Evolutionary conservation across 2,329 filamentous ascomycete species (phyloP).

Genomic region (Neofusicoccum umdonicola): DNA sequence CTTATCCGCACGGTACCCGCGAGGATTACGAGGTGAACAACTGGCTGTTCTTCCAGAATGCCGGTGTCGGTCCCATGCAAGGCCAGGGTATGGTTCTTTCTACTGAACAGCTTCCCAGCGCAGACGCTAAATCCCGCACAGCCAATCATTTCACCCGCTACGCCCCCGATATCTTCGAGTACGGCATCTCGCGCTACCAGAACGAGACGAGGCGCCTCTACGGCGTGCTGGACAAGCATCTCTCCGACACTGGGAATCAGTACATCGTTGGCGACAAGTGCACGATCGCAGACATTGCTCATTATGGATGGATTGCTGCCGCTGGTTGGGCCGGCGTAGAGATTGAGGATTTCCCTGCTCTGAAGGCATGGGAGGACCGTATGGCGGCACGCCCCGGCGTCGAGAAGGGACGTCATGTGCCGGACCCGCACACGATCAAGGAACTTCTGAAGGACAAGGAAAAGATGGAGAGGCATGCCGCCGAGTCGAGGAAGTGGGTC

Average conservation of each 20-base stretch:
- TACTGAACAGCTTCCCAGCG: neutral
- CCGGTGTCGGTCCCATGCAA: conserved; percentile 76
- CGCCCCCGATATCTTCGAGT: conserved; percentile 70
- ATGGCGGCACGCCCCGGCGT: conserved; percentile 68
- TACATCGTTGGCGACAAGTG: conserved; percentile 62
- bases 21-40: conserved; percentile 79
- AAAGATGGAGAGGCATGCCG: conserved; percentile 58
- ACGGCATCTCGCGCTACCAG: conserved; percentile 76
- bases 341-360: conserved; percentile 69
- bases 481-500: conserved; percentile 60
- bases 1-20: conserved; percentile 64
- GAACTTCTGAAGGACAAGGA: conserved; percentile 59
- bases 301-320: conserved; percentile 72
- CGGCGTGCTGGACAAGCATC: conserved; percentile 70
- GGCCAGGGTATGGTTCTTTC: conserved; percentile 30
- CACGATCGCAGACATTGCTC: conserved; percentile 69
- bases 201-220: conserved; percentile 85
- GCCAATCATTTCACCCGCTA: conserved; percentile 66
- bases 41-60: conserved; percentile 73
- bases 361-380: conserved; percentile 75
- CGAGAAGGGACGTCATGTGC: conserved; percentile 73
- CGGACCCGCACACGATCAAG: conserved; percentile 60
- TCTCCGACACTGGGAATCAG: conserved; percentile 50
- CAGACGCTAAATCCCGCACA: conserved; percentile 18
- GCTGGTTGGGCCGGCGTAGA: conserved; percentile 63